Evolutionary conservation across 2,329 filamentous ascomycete species (phyloP), one percentile per base, ranked within the genome.

Genomic region (Ophiosphaerella herpotricha): DNA sequence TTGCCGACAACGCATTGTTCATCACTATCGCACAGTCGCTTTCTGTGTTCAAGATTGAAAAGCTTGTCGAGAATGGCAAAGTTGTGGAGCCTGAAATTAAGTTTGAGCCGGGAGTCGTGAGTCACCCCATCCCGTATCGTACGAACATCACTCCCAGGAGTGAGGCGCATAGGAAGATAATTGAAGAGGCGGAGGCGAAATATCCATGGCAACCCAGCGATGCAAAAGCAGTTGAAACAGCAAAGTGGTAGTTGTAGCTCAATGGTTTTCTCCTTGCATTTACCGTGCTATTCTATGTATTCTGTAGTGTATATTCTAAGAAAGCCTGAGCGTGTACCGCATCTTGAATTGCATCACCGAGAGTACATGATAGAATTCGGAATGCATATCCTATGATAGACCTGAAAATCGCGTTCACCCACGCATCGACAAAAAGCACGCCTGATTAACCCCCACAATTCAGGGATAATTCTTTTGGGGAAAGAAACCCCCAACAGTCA

Each of bases 1-100:
- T 78, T 3, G 77, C 77, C 0, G 75, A 79, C 12, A 67, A 67
- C 8, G 70, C 74, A 1, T 41, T 79, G 0, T 79, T 71, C 47
- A 56, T 78, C 12, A 75, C 61, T 13, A 71, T 78, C 12, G 77
- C 73, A 0, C 77, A 78, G 18, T 64, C 72, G 0, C 61, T 85
- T 1, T 73, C 81, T 0, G 76, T 76, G 0, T 83, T 84, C 46
- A 66, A 73, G 3, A 67, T 82, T 12, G 52, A 55, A 11, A 77
- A 77, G 46, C 52, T 56, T 0, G 47, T 74, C 6, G 68, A 72
- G 18, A 63, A 75, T 5, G 79, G 75, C 0, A 67, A 60, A 14
- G 67, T 70, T 8, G 60, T 78, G 0, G 74, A 72, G 18, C 64
- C 72, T 0, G 58, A 66, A 16, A 36, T 74, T 0, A 61, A 70